A percentile compares a stretch with the other conserved stretches of the same genome.
Conservation (phyloP, 345 rosid genomes). For the Rhodamnia argentea region DNA sequence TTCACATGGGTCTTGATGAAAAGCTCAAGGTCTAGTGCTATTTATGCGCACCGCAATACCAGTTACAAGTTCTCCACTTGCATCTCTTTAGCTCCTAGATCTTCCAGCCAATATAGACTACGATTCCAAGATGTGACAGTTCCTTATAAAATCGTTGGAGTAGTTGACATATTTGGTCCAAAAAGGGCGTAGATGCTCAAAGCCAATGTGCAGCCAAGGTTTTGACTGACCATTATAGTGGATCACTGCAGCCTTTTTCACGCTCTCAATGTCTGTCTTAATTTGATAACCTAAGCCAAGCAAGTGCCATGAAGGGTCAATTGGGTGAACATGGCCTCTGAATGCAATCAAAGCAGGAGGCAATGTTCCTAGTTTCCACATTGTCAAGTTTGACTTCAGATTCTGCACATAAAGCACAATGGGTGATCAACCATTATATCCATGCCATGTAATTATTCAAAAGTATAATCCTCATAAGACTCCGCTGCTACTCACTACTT, state of each 20-base stretch:
- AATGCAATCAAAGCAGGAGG: slow-evolving; percentile 99
- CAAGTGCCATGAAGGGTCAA: slow-evolving; percentile 96
- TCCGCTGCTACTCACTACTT: not conserved
- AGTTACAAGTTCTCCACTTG: not conserved
- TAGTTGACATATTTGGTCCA: slow-evolving; percentile 93
- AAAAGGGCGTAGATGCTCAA: slow-evolving; percentile 96
- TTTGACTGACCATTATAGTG: slow-evolving; percentile 99
- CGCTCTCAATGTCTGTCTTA: slow-evolving; percentile 53
- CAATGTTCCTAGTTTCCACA: slow-evolving; percentile 98
- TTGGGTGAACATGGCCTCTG: slow-evolving; percentile 75
- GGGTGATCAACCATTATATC: not conserved
- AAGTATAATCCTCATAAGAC: not conserved
- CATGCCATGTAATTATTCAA: not conserved
- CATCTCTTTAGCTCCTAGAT: not conserved
- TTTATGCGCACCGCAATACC: not conserved
- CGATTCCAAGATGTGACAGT: slow-evolving; percentile 88
- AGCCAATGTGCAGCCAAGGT: slow-evolving; percentile 98
- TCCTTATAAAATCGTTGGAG: slow-evolving; percentile 85
- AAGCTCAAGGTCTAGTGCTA: not conserved
- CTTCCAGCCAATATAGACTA: slow-evolving; percentile 11
- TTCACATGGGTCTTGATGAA: not conserved
- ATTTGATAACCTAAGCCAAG: slow-evolving; percentile 97
- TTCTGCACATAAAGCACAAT: slow-evolving; percentile 37
- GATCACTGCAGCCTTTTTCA: slow-evolving; percentile 84
- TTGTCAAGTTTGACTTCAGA: slow-evolving; percentile 76